Conservation (phyloP, 2,329 filamentous ascomycete species). For the Chaetomiaceae sp. region DNA sequence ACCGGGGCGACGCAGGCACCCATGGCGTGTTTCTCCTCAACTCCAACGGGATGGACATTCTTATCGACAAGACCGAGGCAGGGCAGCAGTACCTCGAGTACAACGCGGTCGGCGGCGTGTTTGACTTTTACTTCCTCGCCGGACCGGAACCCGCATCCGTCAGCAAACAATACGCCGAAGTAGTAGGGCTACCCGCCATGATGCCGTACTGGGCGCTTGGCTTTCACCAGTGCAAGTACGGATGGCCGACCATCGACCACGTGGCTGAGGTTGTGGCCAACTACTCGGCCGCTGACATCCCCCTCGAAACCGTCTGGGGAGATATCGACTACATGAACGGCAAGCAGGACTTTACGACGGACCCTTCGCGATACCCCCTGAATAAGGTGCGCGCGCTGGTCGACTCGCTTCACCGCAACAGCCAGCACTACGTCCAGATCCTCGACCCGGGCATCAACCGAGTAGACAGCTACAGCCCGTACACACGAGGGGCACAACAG, state of each 20-base stretch:
- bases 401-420: constrained; percentile 57
- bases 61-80: constrained; percentile 56
- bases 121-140: constrained; percentile 65
- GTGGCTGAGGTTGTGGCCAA: constrained; percentile 63
- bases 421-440: constrained; percentile 71
- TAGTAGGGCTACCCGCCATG: constrained; percentile 54
- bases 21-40: constrained; percentile 68
- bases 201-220: constrained; percentile 61
- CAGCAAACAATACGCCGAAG: constrained; percentile 52
- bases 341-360: constrained; percentile 56
- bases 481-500: constrained; percentile 36
- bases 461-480: constrained; percentile 37
- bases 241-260: constrained; percentile 57
- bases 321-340: constrained; percentile 57
- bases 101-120: constrained; percentile 67
- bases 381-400: constrained; percentile 60
- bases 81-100: constrained; percentile 69
- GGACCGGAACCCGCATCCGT: constrained; percentile 55
- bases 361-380: constrained; percentile 57
- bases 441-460: constrained; percentile 62
- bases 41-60: constrained; percentile 71
- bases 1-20: constrained; percentile 49
- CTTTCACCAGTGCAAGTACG: constrained; percentile 59
- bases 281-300: constrained; percentile 60
- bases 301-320: constrained; percentile 64